Evolutionary conservation across 2,329 filamentous ascomycete species (phyloP).

Genomic region (Penicillium decumbens): DNA sequence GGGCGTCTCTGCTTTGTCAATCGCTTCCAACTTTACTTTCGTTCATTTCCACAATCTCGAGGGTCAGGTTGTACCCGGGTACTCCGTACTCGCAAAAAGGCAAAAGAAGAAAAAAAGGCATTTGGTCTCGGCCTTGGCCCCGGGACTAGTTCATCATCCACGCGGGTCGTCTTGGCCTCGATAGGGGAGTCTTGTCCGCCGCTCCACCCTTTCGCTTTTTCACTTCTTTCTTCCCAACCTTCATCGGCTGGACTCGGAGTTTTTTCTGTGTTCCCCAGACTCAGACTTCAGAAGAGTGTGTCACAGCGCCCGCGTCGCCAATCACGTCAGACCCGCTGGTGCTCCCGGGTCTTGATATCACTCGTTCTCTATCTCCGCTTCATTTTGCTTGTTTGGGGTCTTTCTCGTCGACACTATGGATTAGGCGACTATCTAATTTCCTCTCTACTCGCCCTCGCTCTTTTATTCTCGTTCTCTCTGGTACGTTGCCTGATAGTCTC

Average conservation of each 20-base stretch:
- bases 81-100: neutral
- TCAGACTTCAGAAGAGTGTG: slow-evolving; percentile 2
- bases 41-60: neutral
- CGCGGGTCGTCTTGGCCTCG: slow-evolving; percentile 22
- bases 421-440: slow-evolving; percentile 5
- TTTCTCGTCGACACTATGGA: slow-evolving; percentile 17
- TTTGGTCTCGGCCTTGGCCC: slow-evolving; percentile 6
- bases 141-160: slow-evolving; percentile 17
- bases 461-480: slow-evolving; percentile 15
- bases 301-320: slow-evolving; percentile 3
- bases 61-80: neutral
- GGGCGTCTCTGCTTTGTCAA: neutral
- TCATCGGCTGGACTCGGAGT: neutral
- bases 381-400: neutral
- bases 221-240: slow-evolving; percentile 4
- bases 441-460: slow-evolving; percentile 1
- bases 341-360: slow-evolving; percentile 8
- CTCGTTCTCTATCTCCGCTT: neutral
- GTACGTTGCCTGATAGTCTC: slow-evolving; percentile 10
- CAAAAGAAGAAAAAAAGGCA: neutral
- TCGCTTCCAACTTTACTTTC: too few species aligned
- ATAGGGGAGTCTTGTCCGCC: slow-evolving; percentile 20
- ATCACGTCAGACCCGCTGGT: slow-evolving; percentile 10
- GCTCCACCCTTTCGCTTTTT: slow-evolving; percentile 17
- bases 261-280: neutral